Evolutionary conservation across 208 protist genomes (phyloP), one percentile per base, ranked within the genome.

Genomic region (Phytomonas francai): DNA sequence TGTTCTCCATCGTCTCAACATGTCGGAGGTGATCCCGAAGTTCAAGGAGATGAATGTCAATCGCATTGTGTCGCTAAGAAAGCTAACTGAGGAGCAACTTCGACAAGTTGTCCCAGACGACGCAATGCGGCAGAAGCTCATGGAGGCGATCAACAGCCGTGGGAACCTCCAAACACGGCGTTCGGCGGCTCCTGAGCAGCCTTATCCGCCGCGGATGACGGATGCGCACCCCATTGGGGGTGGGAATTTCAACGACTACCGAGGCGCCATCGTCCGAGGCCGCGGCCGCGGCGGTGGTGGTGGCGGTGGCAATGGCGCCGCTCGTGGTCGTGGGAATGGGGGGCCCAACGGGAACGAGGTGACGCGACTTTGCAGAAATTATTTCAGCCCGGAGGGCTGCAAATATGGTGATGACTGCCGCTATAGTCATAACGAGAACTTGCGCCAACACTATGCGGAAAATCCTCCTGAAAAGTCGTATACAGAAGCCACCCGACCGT

Each of bases 331-430:
- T 34, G 56, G 73, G 19, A 67, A 70, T 27, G 65, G 60, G 22
- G 31, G 28, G 67, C 72, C 62, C 32, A 64, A 39, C 28, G 63
- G 59, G 25, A 76, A 74, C 0, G 70, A 76, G 11, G 7, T 63
- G n/a, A 63, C 30, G 56, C 88, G 83, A 39, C 66, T 74, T 27
- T 94, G 89, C 79, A 81, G 88, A 28, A 76, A 94, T 77, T 88
- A 81, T 77, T 87, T 89, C 69, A 71, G 54, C 11, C 63, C 71
- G 22, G 83, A 89, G 3, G 80, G 78, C 28, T 94, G 89, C 84
- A 88, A 82, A 69, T 92, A 85, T 72, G 89, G 86, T 56, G 86
- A 95, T 27, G 73, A 71, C 16, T 95, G 86, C 84, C 79, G 79
- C 49, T 92, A 89, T 85, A 89, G 84, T 74, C 89, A 91, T 75